Base-by-base conservation (phyloP, 169 alveolate species). In the Babesia bovis region DNA sequence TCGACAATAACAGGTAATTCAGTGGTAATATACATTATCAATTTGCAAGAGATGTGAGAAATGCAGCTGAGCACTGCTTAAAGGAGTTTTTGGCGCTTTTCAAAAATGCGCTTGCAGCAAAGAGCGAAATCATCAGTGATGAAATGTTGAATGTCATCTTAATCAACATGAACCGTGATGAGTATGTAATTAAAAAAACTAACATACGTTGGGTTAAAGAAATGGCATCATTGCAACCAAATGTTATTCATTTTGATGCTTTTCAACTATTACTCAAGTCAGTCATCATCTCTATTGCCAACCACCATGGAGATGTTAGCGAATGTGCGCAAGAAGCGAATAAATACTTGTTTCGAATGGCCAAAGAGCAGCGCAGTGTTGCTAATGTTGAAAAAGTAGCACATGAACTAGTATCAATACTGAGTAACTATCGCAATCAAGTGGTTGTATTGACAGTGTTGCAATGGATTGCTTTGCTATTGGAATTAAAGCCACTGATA, bases 11-110 rank as follows among this genome's bases (percentile, higher is more conserved):
- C 81, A 78, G 68, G 87, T 78, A 9, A 32, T 68, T 47, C 2
- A 5, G 2, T 21, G 33, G 4, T 1, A n/a, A 23, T 13, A 3
- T 19, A n/a, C n/a, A 2, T 3, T 5, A 1, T 12, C 4, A 41
- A 2, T 25, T 35, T 47, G 1, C 55, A 69, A n/a, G 88, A 52
- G 88, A 81, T 30, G 88, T 81, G 35, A 50, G 88, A 40, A 63
- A 58, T 25, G 66, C 85, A 6, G 84, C 88, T 32, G 88, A 81
- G 38, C 59, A 44, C 44, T 81, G 88, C 71, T 51, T 81, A 6
- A 51, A 66, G n/a, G 83, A 81, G 23, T 72, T 81, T 44, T 66
- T 81, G 61, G 21, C 49, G 23, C 40, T 41, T 21, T 57, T 81
- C 66, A 72, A 65, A 36, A 71, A 60, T 53, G 57, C 65, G 23